Evolutionary conservation across 192 early-diverging fungal species (phyloP), one percentile per base, ranked within the genome.

Genomic region (Funneliformis geosporum): DNA sequence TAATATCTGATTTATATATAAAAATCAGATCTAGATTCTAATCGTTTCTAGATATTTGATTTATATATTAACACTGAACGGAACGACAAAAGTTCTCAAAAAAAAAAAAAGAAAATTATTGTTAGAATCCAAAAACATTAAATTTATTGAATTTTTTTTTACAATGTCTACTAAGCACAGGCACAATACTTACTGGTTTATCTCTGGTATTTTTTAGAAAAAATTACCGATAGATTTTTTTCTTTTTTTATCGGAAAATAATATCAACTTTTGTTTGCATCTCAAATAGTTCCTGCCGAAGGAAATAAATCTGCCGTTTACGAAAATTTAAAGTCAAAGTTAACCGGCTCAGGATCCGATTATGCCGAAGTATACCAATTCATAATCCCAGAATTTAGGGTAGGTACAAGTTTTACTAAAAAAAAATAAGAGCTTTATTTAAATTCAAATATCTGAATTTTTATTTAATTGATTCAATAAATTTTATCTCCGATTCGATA

Each of bases 341-440:
- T 96, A 28, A 86, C 87, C 43, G 86, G 86, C 38, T 81, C 84
- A 73, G 74, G 80, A 72, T 75, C 87, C 9, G 95, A 94, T 79
- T 86, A 89, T 79, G 91, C 94, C n/a, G 95, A 97, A 65, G 84
- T 96, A n/a, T 89, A 90, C 78, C 91, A 92, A 46, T 95, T 98
- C 81, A 80, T 83, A 64, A 87, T 98, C 74, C 98, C 98, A 23
- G 93, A 95, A 76, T 96, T 99, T 84, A 96, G 96, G 89, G 95
- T 96, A 82, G 64, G 73, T 14, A 46, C 33, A 61, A 33, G 33
- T 33, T 33, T 33, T 33, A 33, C 33, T 33, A 33, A 33, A 33
- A 8, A n/a, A 44, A 74, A 68, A 69, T 38, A 50, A 27, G 44
- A 5, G 60, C 39, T n/a, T n/a, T 61, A 72, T 11, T 44, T 47